phyloP scores from a whole-genome alignment of 148 eudicot species.

The Selenicereus undatus region DNA sequence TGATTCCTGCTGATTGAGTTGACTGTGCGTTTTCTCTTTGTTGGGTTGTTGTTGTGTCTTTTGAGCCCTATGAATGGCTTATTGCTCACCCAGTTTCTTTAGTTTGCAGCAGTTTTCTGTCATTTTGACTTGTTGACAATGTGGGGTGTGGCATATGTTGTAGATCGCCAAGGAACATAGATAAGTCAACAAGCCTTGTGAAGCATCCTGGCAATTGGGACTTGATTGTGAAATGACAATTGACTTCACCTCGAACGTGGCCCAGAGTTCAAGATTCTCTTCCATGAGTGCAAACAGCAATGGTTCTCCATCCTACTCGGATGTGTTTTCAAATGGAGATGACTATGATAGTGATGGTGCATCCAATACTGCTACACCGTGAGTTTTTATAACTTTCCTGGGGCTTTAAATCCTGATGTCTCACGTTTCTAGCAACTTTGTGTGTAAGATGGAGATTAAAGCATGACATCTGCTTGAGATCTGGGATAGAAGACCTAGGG shows the following conservation, averaged over 20 bases:
- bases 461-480: background rate
- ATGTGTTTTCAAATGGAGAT: conserved; percentile 61
- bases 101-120: background rate
- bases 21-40: conserved; percentile 13
- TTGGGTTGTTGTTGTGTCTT: background rate
- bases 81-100: background rate
- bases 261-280: conserved; percentile 65
- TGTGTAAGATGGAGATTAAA: background rate
- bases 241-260: conserved; percentile 56
- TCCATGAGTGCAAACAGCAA: conserved; percentile 64
- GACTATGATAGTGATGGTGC: conserved; percentile 92
- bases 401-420: background rate
- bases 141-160: conserved; percentile 17
- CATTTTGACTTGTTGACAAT: conserved; percentile 12
- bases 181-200: conserved; percentile 14
- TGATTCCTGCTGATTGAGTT: conserved; percentile 23
- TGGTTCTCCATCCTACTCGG: conserved; percentile 65
- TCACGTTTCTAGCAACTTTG: background rate
- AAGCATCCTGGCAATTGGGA: conserved; percentile 2
- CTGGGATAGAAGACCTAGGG: background rate
- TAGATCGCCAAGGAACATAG: conserved; percentile 11
- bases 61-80: background rate
- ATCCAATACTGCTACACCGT: conserved; percentile 85
- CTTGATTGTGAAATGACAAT: conserved; percentile 42
- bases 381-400: conserved; percentile 29